Base-by-base conservation (phyloP, 768 basidiomycete species). In the Chalciporus piperatus region DNA sequence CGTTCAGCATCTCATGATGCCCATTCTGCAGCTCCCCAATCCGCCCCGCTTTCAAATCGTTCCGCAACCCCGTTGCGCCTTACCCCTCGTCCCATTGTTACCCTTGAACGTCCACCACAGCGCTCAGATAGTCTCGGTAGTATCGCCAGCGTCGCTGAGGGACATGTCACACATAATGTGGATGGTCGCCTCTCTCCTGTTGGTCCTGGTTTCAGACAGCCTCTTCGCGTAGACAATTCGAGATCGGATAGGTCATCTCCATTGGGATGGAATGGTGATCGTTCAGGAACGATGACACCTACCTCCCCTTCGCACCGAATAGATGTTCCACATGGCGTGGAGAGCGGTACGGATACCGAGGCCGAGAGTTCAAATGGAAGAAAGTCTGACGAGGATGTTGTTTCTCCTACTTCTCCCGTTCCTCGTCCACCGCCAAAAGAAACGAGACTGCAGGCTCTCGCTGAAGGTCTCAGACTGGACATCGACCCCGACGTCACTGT, bases 341-440 rank as follows among this genome's bases (percentile, higher is more conserved):
- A 89, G 69, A 88, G 85, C 59, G 86, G 82, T 13, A 85, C 84
- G 3, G 87, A 89, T 55, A 84, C 82, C 0, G 87, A 89, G 41
- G 73, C 75, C 0, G 86, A 87, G 53, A 65, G 67, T 40, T 71
- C 71, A 8, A 79, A 77, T 17, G 72, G 64, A 27, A 68, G 59
- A 33, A 52, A 56, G 19, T 68, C 67, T 7, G 59, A 64, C 22
- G 68, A 61, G 7, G 57, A 62, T 17, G 52, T 58, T 27, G 41
- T 44, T 20, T 61, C 65, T 6, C 53, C 58, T 7, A 57, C 61
- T 12, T 50, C 54, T 51, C 48, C 62, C 6, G 72, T 77, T 14
- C 81, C 82, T 37, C 63, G 61, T 1, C 76, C 66, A 23, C 77
- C 78, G 12, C 75, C 78, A 1, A 82, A 82, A 59, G 74, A 73